These are phyloP conservation scores for Calonectria multiphialidica DNA, from an alignment of 2,329 filamentous ascomycete species.

Conservation along the genomic window DNA sequence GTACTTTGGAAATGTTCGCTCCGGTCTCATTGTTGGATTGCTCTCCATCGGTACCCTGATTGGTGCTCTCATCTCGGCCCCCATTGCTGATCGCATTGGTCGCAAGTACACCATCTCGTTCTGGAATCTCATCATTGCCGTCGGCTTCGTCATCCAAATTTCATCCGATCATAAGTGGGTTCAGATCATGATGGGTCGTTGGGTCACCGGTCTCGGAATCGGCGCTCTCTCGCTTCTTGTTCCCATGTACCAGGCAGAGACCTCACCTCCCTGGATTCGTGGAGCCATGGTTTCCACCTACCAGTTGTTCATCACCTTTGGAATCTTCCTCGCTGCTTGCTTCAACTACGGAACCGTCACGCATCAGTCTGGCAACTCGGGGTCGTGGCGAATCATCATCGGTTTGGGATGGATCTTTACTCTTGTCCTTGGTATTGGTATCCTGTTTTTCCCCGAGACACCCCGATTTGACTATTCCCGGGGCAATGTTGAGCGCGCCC, in stretches of 20 bases:
- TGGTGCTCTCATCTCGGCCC: conserved; percentile 70
- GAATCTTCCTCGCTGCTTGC: conserved; percentile 71
- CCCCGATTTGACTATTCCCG: conserved; percentile 64
- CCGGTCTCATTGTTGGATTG: conserved; percentile 70
- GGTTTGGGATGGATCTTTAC: conserved; percentile 65
- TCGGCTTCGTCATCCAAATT: conserved; percentile 78
- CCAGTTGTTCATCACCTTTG: conserved; percentile 79
- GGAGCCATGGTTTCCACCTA: conserved; percentile 75
- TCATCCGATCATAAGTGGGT: conserved; percentile 68
- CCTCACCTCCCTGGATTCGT: conserved; percentile 74
- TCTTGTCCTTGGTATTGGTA: conserved; percentile 60
- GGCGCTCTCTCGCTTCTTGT: conserved; percentile 74
- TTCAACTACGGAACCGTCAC: conserved; percentile 72
- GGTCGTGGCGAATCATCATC: conserved; percentile 72
- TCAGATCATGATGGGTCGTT: conserved; percentile 74
- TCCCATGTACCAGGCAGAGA: conserved; percentile 82
- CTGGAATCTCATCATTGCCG: conserved; percentile 70
- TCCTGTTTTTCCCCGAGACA: conserved; percentile 65
- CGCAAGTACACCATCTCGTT: conserved; percentile 72
- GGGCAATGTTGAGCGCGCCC: conserved; percentile 60
- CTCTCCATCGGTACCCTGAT: conserved; percentile 71
- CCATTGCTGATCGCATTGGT: conserved; percentile 74
- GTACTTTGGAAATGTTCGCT: conserved; percentile 64
- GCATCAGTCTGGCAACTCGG: conserved; percentile 58
- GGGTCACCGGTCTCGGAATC: conserved; percentile 75